phyloP scores from a whole-genome alignment of 306 rosid genomes.

The Sechiopsis laciniata region DNA sequence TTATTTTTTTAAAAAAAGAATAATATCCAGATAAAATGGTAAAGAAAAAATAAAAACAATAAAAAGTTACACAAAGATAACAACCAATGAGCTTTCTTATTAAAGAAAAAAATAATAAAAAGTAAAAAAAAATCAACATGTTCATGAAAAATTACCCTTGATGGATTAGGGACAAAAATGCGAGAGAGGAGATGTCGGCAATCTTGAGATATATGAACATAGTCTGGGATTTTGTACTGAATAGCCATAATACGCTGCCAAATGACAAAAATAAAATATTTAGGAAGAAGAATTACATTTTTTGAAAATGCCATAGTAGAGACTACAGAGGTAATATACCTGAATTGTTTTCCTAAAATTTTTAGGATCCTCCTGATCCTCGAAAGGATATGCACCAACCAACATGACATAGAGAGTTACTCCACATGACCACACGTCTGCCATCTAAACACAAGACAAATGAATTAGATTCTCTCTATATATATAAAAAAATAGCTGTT shows the following conservation, averaged over 20 bases:
- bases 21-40: background rate
- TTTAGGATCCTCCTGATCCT: constrained; percentile 19
- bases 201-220: constrained; percentile 69
- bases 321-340: background rate
- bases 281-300: background rate
- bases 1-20: no score
- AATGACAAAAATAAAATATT: constrained; percentile 10
- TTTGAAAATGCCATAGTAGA: background rate
- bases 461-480: background rate
- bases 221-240: constrained; percentile 61
- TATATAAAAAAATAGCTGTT: no score
- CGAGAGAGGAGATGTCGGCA: constrained; percentile 63
- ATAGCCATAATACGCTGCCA: constrained; percentile 55
- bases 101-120: background rate
- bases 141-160: constrained; percentile 35
- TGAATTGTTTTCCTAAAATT: constrained; percentile 16
- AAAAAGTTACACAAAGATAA: background rate
- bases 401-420: constrained; percentile 17
- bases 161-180: constrained; percentile 54
- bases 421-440: constrained; percentile 18
- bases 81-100: background rate
- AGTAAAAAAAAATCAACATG: background rate
- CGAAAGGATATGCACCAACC: constrained; percentile 19
- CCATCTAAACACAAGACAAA: constrained; percentile 7
- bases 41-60: background rate